Evolutionary conservation across 768 basidiomycete genomes (phyloP).

Genomic region (Stropharia rugosoannulata): DNA sequence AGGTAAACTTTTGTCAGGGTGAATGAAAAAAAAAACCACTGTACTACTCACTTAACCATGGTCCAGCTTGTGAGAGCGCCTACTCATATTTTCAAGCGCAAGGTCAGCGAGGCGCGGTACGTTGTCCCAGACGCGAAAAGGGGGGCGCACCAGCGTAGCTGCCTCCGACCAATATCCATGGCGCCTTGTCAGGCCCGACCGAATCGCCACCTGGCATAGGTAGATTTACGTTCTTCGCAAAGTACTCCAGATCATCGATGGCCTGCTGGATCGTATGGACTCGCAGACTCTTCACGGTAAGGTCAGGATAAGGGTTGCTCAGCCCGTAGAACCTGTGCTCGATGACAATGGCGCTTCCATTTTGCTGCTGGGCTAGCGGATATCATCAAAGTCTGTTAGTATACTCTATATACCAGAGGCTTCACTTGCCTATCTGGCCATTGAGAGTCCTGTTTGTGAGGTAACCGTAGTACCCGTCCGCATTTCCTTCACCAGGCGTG

Average conservation of each 20-base stretch:
- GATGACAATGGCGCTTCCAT: conserved; percentile 59
- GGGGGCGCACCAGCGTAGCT: conserved; percentile 42
- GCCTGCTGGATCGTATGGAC: conserved; percentile 73
- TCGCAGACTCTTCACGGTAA: conserved; percentile 54
- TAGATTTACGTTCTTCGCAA: conserved; percentile 61
- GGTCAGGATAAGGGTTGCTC: conserved; percentile 68
- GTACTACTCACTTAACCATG: conserved; percentile 58
- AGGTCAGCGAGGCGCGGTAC: neutral
- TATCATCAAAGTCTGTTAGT: too few relatives aligned
- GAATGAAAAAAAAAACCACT: neutral
- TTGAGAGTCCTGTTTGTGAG: conserved; percentile 64
- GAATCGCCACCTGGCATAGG: conserved; percentile 67
- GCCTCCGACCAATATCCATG: conserved; percentile 52
- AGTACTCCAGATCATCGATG: conserved; percentile 71
- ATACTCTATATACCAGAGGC: too few relatives aligned
- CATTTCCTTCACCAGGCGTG: conserved; percentile 68
- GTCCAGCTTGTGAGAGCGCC: conserved; percentile 58
- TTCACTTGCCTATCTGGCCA: conserved; percentile 51
- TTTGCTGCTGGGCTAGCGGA: conserved; percentile 64
- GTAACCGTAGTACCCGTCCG: conserved; percentile 51
- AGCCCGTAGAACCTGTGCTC: conserved; percentile 77
- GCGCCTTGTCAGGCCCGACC: conserved; percentile 53
- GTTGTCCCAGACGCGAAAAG: too few relatives aligned
- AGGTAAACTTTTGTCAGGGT: too few relatives aligned
- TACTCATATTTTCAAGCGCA: neutral